These are phyloP conservation scores for Plantago ovata DNA, from an alignment of 257 asterid species.

Conservation along the genomic window DNA sequence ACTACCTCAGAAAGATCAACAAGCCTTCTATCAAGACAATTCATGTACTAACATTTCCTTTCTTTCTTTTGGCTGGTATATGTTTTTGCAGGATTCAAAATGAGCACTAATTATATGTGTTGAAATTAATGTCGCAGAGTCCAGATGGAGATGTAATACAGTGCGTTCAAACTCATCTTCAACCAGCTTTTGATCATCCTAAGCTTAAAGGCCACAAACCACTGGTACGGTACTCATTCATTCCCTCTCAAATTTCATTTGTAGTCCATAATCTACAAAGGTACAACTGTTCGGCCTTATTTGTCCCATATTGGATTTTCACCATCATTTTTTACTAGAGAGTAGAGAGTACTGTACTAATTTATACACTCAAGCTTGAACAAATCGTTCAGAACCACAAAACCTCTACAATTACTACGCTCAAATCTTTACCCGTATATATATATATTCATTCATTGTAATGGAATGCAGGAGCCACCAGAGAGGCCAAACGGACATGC, in stretches of 20 bases:
- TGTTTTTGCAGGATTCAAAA: neutral
- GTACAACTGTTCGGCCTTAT: no score
- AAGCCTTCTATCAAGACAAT: conserved; percentile 75
- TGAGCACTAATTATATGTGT: neutral
- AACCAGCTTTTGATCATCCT: conserved; percentile 97
- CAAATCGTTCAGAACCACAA: no score
- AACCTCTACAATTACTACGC: no score
- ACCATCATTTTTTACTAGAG: no score
- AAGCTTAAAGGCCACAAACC: conserved; percentile 84
- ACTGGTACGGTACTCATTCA: conserved; percentile 38
- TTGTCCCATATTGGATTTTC: no score
- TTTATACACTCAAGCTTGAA: no score
- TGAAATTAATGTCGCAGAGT: conserved; percentile 56
- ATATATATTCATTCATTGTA: no score
- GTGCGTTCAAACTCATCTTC: conserved; percentile 79
- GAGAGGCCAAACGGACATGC: conserved; percentile 67
- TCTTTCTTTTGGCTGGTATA: neutral
- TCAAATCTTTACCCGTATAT: no score
- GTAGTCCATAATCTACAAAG: no score
- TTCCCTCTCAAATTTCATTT: neutral
- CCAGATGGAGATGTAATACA: conserved; percentile 82
- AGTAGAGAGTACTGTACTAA: no score
- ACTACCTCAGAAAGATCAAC: conserved; percentile 63
- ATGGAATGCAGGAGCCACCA: conserved; percentile 62
- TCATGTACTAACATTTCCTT: conserved; percentile 37